Conservation (phyloP, 495 filamentous ascomycete genomes). For the Bacidia rubella region DNA sequence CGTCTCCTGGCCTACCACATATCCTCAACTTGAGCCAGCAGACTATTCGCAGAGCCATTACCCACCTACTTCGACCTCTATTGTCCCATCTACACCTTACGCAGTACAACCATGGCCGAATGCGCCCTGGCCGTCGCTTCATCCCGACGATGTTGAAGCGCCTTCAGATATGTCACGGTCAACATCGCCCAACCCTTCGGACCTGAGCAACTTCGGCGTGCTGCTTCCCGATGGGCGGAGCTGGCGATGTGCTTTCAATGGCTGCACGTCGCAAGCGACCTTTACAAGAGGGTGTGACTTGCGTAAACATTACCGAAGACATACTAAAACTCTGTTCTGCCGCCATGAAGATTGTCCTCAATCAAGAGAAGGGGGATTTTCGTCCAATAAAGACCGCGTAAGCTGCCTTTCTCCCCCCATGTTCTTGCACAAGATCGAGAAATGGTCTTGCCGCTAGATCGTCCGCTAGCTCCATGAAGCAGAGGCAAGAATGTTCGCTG, state of each 20-base stretch:
- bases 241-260: conserved; percentile 45
- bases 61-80: neutral
- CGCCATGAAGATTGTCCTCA: conserved; percentile 48
- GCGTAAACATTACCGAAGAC: conserved; percentile 50
- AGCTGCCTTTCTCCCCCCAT: conserved; percentile 45
- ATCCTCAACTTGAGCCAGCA: conserved; percentile 1
- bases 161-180: conserved; percentile 15
- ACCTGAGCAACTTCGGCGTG: conserved; percentile 22
- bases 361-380: conserved; percentile 42
- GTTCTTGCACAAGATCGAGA: too few species aligned
- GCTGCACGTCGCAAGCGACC: conserved; percentile 39
- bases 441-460: too few species aligned
- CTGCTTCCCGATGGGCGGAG: conserved; percentile 27
- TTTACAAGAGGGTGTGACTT: conserved; percentile 52
- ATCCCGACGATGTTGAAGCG: conserved; percentile 15
- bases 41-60: conserved; percentile 3
- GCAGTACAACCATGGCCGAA: conserved; percentile 8
- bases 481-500: too few species aligned
- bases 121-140: conserved; percentile 13
- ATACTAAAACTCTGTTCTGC: conserved; percentile 50
- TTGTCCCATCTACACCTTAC: conserved; percentile 16
- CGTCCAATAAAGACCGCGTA: conserved; percentile 46
- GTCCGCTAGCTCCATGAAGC: too few species aligned
- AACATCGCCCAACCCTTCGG: conserved; percentile 18
- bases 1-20: conserved; percentile 9